Base-by-base conservation (phyloP, 192 early-diverging fungal genomes). In the Linnemannia elongata region DNA sequence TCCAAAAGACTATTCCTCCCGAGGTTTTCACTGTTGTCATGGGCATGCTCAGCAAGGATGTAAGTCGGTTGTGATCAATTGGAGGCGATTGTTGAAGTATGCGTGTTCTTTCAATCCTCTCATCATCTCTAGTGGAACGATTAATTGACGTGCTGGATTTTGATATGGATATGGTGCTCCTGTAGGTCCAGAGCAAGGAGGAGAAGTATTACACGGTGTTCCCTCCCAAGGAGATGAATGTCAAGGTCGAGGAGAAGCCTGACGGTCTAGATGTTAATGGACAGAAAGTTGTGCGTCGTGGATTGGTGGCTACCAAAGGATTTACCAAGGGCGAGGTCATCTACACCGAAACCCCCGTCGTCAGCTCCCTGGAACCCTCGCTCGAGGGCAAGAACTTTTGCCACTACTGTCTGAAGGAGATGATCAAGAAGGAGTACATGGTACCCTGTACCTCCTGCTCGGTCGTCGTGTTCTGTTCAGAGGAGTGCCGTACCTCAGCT, bases 1-100 rank as follows among this genome's bases (percentile, higher is more conserved):
- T 99, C 83, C 96, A 98, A 90, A 97, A 97, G 90, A 96, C 96
- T 15, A 90, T 98, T 74, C 97, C 97, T 18, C 93, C 95, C 45
- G 89, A 92, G 47, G 96, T 99, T 24, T 96, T 99, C 77, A 93
- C 94, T 77, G 79, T 97, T 70, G 94, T 99, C 71, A 95, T 99
- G 92, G 94, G 94, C 55, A 94, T 97, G 92, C 94, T 98, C 92
- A 94, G 96, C 75, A 89, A 94, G 71, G 97, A 99, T 84, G 93
- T 94, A 90, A 83, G 76, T 85, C 3, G 22, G 27, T 20, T 27
- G 77, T 9, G 44, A 4, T 20, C 49, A 6, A 6, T 17, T 52
- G 49, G 18, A 52, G 18, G 18, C 18, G 49, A 18, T 52, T 17
- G 6, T 22, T 52, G 18, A 52, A 52, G 17, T 20, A 15, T 52